Conservation (phyloP, 129 eudicot genomes). For the Saposhnikovia divaricata region DNA sequence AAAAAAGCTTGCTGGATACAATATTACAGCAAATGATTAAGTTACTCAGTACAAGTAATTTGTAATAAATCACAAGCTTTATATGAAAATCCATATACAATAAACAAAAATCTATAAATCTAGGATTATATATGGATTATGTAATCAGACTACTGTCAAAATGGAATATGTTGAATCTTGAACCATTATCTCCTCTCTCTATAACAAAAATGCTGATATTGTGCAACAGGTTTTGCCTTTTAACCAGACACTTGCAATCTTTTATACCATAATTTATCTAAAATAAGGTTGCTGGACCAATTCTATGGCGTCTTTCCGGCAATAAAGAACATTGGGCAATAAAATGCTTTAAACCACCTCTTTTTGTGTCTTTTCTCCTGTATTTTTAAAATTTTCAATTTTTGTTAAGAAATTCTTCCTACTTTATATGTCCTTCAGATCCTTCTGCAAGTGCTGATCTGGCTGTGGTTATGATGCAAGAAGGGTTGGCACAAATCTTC, state of each 20-base stretch:
- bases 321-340: slow-evolving; percentile 56
- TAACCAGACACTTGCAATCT: not conserved
- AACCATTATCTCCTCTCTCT: slow-evolving; percentile 59
- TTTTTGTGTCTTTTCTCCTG: not conserved
- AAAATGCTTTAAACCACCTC: not conserved
- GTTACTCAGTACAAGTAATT: no score
- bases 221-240: slow-evolving; percentile 41
- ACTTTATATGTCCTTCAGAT: slow-evolving; percentile 36
- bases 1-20: no score
- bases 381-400: not conserved
- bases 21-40: no score
- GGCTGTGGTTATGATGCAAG: slow-evolving; percentile 95
- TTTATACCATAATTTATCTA: not conserved
- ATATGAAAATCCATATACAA: no score
- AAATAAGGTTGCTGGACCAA: not conserved
- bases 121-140: no score
- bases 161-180: no score
- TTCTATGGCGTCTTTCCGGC: slow-evolving; percentile 38
- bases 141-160: no score
- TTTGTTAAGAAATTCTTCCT: not conserved
- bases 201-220: slow-evolving; percentile 64
- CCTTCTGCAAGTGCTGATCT: slow-evolving; percentile 94
- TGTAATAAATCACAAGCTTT: no score
- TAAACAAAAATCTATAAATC: no score
- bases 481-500: slow-evolving; percentile 78